Percentiles rank a stretch among this genome's conserved stretches.
phyloP scores from a whole-genome alignment of 192 early-diverging fungal genomes.

The Allomyces macrogynus region DNA sequence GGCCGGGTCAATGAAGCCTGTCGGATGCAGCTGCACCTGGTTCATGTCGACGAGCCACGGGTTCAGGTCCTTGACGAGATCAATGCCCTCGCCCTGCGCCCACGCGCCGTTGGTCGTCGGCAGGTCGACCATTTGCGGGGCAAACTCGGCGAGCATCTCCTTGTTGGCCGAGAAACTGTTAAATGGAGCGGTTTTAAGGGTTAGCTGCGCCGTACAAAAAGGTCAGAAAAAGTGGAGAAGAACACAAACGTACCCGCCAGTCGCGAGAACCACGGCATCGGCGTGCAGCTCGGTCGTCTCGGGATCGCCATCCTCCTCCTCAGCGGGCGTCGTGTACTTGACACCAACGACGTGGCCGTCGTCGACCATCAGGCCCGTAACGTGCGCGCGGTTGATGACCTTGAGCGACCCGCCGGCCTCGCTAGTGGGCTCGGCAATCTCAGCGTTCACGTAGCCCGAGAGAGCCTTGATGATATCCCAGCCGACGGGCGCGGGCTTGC shows the following conservation, averaged over 20 bases:
- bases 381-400: constrained; percentile 67
- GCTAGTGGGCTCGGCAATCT: not conserved
- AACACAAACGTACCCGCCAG: constrained; percentile 89
- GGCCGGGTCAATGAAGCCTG: constrained; percentile 74
- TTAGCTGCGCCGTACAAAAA: not conserved
- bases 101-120: constrained; percentile 89
- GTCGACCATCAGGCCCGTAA: constrained; percentile 46
- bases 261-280: constrained; percentile 63
- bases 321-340: constrained; percentile 37
- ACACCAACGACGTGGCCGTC: constrained; percentile 54
- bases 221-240: constrained; percentile 56
- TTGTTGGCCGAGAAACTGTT: constrained; percentile 57
- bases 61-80: constrained; percentile 57
- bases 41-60: constrained; percentile 82
- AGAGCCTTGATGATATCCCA: constrained; percentile 10
- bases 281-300: constrained; percentile 39
- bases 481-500: constrained; percentile 13
- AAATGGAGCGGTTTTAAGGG: constrained; percentile 33
- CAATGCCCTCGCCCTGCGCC: constrained; percentile 87
- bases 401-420: constrained; percentile 14
- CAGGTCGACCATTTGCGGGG: constrained; percentile 12
- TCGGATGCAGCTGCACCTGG: constrained; percentile 95
- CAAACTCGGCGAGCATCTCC: constrained; percentile 2
- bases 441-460: not conserved
- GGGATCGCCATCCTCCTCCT: constrained; percentile 23